Evolutionary conservation across 2,329 filamentous ascomycete genomes (phyloP), one percentile per base, ranked within the genome.

Genomic region (Pyricularia sp.): DNA sequence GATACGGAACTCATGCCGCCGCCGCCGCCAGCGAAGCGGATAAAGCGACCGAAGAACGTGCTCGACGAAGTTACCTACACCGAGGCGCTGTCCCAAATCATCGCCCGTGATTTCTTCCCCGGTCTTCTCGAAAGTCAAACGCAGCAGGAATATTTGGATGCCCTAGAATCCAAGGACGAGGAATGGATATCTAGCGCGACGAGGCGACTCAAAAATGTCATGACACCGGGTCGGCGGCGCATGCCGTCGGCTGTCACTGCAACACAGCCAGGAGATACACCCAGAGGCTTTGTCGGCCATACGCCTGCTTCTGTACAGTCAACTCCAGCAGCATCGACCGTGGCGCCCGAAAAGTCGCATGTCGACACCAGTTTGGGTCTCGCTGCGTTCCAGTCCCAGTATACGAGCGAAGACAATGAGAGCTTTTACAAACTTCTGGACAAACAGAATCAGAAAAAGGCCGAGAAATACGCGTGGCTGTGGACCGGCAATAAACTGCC

Each of bases 381-480:
- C 1, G 86, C 88, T 64, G 85, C 88, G 1, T 99, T 97, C 71
- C 94, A 99, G 73, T 84, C 89, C 3, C 93, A 90, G 69, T 97
- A 97, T 77, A 99, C 93, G 1, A 96, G 91, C 72, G 94, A 99
- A 75, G 94, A 99, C 74, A 97, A 97, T 72, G 94, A 97, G 73
- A 96, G 90, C 70, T 97, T 99, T 78, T 96, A 96, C 75, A 89
- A 88, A 70, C 81, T 99, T 1, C 79, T 97, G 31, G 94, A 99
- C 77, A 90, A 88, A 71, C 91, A 97, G 72, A 99, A 97, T 72
- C 82, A 87, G 67, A 93, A 92, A 74, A 85, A 83, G 63, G 88
- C 89, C 0, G 88, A 93, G 71, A 96, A 93, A 71, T 90, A 96
- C 72, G 86, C 87, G 1, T 97, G 93, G 89, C 80, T 97, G 60